Base-by-base conservation (phyloP, 805 yeast genomes). In the Metschnikowia cerradonensis region DNA sequence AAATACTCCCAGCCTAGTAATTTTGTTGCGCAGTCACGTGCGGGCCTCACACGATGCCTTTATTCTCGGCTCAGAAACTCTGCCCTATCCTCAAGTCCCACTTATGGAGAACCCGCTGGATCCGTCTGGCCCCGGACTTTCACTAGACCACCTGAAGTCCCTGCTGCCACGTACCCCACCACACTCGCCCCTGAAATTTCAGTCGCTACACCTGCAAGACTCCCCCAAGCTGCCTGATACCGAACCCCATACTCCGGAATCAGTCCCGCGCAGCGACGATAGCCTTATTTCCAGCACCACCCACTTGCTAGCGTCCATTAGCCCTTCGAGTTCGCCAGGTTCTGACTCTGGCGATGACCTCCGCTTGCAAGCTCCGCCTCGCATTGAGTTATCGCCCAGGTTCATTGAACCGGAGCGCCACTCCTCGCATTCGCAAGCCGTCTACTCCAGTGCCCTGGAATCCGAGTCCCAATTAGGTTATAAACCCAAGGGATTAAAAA, bases 391-490 rank as follows among this genome's bases (percentile, higher is more conserved):
- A 15, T 44, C 47, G 30, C 41, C 47, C 11, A 33, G 33, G 3
- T 44, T 35, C 33, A 23, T 35, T 11, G 40, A 34, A 14, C 26
- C 40, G 13, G 39, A 15, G 33, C 40, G 40, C 10, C 40, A 22
- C 15, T 23, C 39, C 23, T 26, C 34, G 40, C 23, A 23, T 22
- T 34, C 47, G 6, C 47, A 44, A 30, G 52, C 46, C 13, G 51
- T 56, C n/a, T 57, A 57, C 32, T 56, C 60, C 17, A 56, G 60
- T 45, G 60, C 61, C 2, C 60, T 56, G 59, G 61, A 57, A 38
- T 49, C 53, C 40, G 61, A 57, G 23, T 50, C 52, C 20, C 55
- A 50, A n/a, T 34, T 41, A 30, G 50, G 47, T 7, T 15, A 47
- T 8, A 45, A 43, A n/a, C 49, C 47, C n/a, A 41, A 51, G 22